Percentiles rank a stretch among this genome's conserved stretches.
Conservation (phyloP, 1,284 basidiomycete species). For the Puccinia coronata region DNA sequence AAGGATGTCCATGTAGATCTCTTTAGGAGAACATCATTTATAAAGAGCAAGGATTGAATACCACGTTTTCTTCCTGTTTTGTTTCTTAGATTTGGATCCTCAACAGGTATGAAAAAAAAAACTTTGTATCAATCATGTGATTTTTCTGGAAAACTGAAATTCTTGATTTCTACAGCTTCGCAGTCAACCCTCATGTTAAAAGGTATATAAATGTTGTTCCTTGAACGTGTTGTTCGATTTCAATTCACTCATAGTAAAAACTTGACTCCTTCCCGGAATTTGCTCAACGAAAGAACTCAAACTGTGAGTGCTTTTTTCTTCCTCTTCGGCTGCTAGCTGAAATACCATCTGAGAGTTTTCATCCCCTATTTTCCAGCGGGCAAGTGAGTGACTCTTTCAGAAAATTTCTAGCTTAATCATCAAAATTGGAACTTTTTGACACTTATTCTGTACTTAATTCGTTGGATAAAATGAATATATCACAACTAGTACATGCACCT, state of each 20-base stretch:
- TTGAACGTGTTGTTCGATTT: neutral
- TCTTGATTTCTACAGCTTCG: slow-evolving; percentile 2
- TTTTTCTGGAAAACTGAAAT: neutral
- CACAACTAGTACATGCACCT: slow-evolving; percentile 42
- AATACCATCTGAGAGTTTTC: neutral
- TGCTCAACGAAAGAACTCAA: slow-evolving; percentile 33
- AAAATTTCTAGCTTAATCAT: neutral
- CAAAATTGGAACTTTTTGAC: neutral
- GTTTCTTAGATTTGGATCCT: slow-evolving; percentile 31
- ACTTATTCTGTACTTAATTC: neutral
- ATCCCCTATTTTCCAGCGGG: neutral
- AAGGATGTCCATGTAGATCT: neutral
- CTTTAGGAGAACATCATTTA: neutral
- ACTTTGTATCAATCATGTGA: neutral
- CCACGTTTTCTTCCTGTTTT: neutral
- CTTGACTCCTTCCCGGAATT: neutral
- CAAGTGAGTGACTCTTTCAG: slow-evolving; percentile 18
- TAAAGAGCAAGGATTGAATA: neutral
- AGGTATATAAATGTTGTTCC: neutral
- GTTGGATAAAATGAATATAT: neutral
- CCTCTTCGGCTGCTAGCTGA: neutral
- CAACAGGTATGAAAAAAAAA: slow-evolving; percentile 34
- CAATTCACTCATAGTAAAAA: neutral
- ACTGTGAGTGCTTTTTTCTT: slow-evolving; percentile 24
- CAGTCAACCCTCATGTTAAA: slow-evolving; percentile 48